Evolutionary conservation across 2,329 filamentous ascomycete genomes (phyloP), one percentile per base, ranked within the genome.

Genomic region (Aspergillus calidoustus): DNA sequence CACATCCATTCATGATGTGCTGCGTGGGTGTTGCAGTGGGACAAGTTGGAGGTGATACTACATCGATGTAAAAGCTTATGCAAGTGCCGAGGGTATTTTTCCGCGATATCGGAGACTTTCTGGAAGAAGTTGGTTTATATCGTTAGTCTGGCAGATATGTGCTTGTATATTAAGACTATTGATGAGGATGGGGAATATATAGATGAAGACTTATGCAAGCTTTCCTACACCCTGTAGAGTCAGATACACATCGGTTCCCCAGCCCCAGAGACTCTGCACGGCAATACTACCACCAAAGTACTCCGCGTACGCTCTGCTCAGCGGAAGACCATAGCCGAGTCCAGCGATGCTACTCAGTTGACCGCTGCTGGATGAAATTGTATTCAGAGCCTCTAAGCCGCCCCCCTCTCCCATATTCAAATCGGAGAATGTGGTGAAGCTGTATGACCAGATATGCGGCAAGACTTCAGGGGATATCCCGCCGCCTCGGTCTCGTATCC

Each of bases 201-300:
- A 15, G 34, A 13, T 13, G 34, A 15, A 41, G 15, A 5, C 11
- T 75, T 68, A 79, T 54, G 73, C 71, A 53, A 82, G 74, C 64
- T 79, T 84, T 0, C 86, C 86, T 57, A 89, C 85, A 0, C 86
- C 86, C 66, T 85, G 80, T 65, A 89, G 69, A 54, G 84, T 88
- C 58, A 89, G 74, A 75, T 89, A 89, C 1, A 89, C 86, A 78
- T 89, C 87, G 3, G 87, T 88, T 0, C 88, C 95, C 95, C 95
- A 99, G 4, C 95, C 94, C 81, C 92, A 95, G 51, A 98, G 79
- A 74, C 92, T 97, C 83, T 99, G 94, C n/a, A 99, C 89, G 4
- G 89, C 89, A 61, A 99, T 95, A 3, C 93, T 93, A 0, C 95
- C 95, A 2, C 95, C 95, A 81, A 99, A 99, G 72, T 98, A 99